phyloP scores from a whole-genome alignment of 371 early-diverging fungal species.

The Encephalitozoon hellem region DNA sequence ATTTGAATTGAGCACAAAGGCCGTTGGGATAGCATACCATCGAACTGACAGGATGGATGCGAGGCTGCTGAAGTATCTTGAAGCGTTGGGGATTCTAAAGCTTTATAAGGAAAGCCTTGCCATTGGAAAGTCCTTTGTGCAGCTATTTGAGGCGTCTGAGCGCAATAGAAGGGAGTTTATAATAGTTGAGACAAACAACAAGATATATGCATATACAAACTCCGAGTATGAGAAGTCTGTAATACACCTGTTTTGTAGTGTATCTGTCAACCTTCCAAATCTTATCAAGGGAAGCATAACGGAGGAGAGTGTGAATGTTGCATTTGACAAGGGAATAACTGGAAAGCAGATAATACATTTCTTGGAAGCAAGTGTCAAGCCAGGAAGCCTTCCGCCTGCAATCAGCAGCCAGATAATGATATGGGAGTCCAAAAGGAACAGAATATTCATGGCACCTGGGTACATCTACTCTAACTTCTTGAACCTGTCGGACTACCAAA shows the following conservation, averaged over 20 bases:
- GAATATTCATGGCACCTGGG: slow-evolving; percentile 64
- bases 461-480: slow-evolving; percentile 73
- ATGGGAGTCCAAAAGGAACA: slow-evolving; percentile 88
- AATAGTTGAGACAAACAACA: slow-evolving; percentile 72
- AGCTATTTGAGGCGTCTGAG: slow-evolving; percentile 4
- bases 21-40: neutral
- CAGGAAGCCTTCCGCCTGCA: slow-evolving; percentile 67
- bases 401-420: slow-evolving; percentile 86
- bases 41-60: neutral
- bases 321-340: slow-evolving; percentile 80
- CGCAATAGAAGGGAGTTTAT: slow-evolving; percentile 14
- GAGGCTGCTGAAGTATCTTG: slow-evolving; percentile 24
- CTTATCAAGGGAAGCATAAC: slow-evolving; percentile 82
- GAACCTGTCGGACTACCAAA: slow-evolving; percentile 55
- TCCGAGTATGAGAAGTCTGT: slow-evolving; percentile 92
- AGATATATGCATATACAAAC: slow-evolving; percentile 85
- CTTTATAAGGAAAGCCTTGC: neutral
- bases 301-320: slow-evolving; percentile 76
- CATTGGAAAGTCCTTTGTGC: neutral
- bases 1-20: slow-evolving; percentile 21
- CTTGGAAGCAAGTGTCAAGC: slow-evolving; percentile 25
- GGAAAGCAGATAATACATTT: slow-evolving; percentile 70
- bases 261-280: slow-evolving; percentile 76
- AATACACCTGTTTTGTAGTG: slow-evolving; percentile 73
- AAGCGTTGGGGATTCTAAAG: slow-evolving; percentile 14